Evolutionary conservation across 805 yeast genomes (phyloP).

Genomic region (Yarrowia keelungensis): DNA sequence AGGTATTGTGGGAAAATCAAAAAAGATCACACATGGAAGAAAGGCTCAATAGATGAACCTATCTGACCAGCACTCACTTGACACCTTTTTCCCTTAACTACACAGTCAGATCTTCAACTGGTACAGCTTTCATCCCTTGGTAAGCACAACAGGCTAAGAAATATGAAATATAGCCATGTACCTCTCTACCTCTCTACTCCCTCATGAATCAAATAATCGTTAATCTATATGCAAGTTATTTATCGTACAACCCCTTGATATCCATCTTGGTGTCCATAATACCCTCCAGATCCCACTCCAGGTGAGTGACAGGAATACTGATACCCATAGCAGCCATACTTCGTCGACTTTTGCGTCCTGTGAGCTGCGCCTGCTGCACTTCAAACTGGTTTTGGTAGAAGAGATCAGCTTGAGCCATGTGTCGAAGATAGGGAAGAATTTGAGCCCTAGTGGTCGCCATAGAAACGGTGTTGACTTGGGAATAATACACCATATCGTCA

Average conservation of each 20-base stretch:
- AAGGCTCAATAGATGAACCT: no score
- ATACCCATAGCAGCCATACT: constrained; percentile 45
- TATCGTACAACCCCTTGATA: constrained; percentile 6
- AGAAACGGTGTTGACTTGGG: constrained; percentile 4
- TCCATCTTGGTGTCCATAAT: constrained; percentile 18
- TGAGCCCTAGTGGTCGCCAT: constrained; percentile 41
- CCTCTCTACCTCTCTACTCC: no score
- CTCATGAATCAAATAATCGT: neutral
- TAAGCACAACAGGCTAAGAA: no score
- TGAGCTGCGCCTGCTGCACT: constrained; percentile 3
- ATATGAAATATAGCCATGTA: no score
- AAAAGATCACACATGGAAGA: no score
- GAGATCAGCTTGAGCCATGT: constrained; percentile 47
- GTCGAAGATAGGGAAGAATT: constrained; percentile 46
- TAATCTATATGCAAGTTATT: neutral
- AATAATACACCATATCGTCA: constrained; percentile 17
- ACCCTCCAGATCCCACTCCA: constrained; percentile 40
- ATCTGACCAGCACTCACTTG: no score
- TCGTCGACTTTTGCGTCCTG: constrained; percentile 42
- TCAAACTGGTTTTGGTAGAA: constrained; percentile 34
- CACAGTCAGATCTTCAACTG: no score
- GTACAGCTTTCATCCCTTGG: no score
- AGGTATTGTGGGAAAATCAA: no score
- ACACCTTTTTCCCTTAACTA: no score
- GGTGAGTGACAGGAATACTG: constrained; percentile 40